Evolutionary conservation across 305 asterid genomes (phyloP).

Genomic region (Euphrasia arctica): DNA sequence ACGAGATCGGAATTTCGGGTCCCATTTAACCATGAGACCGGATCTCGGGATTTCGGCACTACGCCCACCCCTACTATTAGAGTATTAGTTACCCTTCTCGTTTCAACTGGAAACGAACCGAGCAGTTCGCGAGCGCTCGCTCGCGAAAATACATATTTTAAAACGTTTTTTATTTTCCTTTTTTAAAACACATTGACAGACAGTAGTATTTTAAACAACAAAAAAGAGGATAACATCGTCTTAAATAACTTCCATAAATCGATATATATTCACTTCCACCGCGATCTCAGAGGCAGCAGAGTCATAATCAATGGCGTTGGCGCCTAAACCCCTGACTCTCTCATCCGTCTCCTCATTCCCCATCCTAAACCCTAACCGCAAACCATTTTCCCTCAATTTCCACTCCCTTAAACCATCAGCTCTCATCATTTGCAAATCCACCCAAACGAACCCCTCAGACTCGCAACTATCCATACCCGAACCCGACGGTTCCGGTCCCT

Average conservation of each 20-base stretch:
- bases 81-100: no score
- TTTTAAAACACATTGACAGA: no score
- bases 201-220: not conserved
- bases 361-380: conserved; percentile 28
- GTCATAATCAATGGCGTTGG: conserved; percentile 53
- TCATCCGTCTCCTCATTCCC: no score
- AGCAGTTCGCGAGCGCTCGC: no score
- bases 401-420: conserved; percentile 31
- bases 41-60: no score
- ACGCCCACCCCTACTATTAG: no score
- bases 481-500: conserved; percentile 68
- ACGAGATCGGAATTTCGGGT: no score
- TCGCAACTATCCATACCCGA: conserved; percentile 36
- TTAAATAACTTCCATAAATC: not conserved
- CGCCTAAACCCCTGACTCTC: conserved; percentile 55
- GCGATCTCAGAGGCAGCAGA: not conserved
- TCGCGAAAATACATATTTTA: no score
- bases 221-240: not conserved
- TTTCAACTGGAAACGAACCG: no score
- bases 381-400: conserved; percentile 25
- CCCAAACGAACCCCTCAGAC: conserved; percentile 27
- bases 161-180: no score
- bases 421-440: conserved; percentile 47
- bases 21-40: no score
- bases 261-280: not conserved